Conservation (phyloP, 805 yeast species). For the Dipodascopsis tothii region DNA sequence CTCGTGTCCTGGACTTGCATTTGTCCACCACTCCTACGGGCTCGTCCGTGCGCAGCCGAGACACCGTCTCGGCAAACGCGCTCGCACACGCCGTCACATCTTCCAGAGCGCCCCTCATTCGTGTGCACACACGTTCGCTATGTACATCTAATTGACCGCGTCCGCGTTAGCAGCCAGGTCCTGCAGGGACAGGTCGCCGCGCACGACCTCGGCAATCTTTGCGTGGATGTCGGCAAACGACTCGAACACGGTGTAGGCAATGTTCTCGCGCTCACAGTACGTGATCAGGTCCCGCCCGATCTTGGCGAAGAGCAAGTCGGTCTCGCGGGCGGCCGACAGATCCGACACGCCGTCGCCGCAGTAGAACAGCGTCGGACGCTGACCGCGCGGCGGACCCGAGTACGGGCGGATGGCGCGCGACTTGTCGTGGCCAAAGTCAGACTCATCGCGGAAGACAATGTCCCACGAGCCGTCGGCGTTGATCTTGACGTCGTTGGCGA, state of each 20-base stretch:
- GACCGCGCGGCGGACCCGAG: slow-evolving; percentile 31
- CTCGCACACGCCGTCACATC: not conserved
- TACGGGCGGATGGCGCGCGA: slow-evolving; percentile 61
- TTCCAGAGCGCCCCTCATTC: too few relatives aligned
- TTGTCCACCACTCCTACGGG: too few relatives aligned
- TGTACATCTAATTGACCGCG: not conserved
- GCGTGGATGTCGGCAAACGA: slow-evolving; percentile 64
- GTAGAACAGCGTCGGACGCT: slow-evolving; percentile 68
- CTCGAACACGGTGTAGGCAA: slow-evolving; percentile 79
- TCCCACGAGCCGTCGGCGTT: slow-evolving; percentile 63
- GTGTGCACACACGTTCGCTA: not conserved
- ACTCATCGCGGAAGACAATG: slow-evolving; percentile 75
- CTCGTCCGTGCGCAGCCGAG: too few relatives aligned
- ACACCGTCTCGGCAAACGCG: too few relatives aligned
- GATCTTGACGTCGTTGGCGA: slow-evolving; percentile 65
- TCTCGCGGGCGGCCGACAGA: slow-evolving; percentile 88
- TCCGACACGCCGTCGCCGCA: slow-evolving; percentile 98
- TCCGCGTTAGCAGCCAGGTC: slow-evolving; percentile 5
- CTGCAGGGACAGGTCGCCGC: slow-evolving; percentile 32
- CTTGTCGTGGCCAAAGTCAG: slow-evolving; percentile 92
- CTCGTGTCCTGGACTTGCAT: too few relatives aligned
- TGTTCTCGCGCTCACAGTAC: slow-evolving; percentile 69
- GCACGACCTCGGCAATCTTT: slow-evolving; percentile 51
- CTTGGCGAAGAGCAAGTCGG: slow-evolving; percentile 88
- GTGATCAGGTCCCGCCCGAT: slow-evolving; percentile 82